Conservation (phyloP, 306 rosid genomes). For the Rosa lucieae region DNA sequence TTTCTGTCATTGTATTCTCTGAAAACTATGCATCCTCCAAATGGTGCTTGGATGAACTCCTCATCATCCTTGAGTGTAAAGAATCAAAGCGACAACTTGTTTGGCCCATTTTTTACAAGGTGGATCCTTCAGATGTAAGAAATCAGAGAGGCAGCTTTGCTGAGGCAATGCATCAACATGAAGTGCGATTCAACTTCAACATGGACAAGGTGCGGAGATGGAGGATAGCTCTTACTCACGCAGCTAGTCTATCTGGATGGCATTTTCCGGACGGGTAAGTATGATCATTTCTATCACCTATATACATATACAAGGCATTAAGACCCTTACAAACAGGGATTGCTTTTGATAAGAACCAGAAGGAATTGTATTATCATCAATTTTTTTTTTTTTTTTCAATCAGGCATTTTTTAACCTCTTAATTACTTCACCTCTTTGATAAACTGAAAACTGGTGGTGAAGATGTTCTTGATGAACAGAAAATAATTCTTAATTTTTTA, state of each 20-base stretch:
- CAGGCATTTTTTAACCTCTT: background rate
- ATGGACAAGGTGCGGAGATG: conserved; percentile 12
- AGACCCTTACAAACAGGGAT: background rate
- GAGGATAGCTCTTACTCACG: conserved; percentile 8
- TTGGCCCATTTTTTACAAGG: conserved; percentile 11
- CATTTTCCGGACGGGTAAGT: conserved; percentile 3
- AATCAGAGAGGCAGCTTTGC: conserved; percentile 15
- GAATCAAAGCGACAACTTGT: conserved; percentile 5
- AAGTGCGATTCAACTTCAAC: background rate
- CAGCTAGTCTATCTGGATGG: conserved; percentile 16
- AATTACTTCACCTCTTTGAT: background rate
- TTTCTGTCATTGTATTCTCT: background rate
- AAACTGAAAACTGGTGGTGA: background rate
- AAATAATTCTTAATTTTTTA: background rate
- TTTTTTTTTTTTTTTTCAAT: background rate
- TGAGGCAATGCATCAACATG: background rate
- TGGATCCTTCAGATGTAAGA: conserved; percentile 14
- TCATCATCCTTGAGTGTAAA: conserved; percentile 3
- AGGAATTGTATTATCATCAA: background rate
- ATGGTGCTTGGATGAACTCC: conserved; percentile 5
- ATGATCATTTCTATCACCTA: background rate
- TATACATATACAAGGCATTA: background rate
- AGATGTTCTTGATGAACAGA: background rate
- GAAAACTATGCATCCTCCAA: conserved; percentile 1
- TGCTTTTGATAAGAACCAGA: background rate